Base-by-base conservation (phyloP, 2,329 filamentous ascomycete genomes). In the Colletotrichum lentis region DNA sequence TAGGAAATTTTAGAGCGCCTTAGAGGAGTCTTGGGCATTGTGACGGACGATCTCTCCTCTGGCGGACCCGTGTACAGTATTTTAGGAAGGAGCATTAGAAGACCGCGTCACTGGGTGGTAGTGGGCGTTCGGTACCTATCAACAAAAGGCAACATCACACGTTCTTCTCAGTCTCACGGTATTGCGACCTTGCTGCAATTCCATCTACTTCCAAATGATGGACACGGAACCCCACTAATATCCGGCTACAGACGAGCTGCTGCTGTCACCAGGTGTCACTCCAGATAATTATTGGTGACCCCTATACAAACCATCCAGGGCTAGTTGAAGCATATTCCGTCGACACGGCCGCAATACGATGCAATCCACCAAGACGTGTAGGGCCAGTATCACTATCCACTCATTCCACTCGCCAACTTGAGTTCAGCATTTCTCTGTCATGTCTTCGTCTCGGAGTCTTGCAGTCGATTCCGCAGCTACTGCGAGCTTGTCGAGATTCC, bases 41-140 rank as follows among this genome's bases (percentile, higher is more conserved):
- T 77, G 78, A 81, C 79, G 79, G 80, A 83, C 79, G 78, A 83
- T 85, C 82, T 83, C 84, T 84, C 81, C 83, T 84, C 83, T 78
- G 76, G 79, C 80, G 78, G 80, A 77, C 76, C 77, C 79, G 74
- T 85, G 82, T 85, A 85, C 79, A 83, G 79, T 84, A 84, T 77
- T 78, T 76, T 37, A 74, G 78, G 77, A 74, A 78, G 78, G 78
- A 80, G 79, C 79, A 81, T 81, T 83, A 83, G 80, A 68, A 59
- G 62, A 83, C 80, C 77, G 78, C 67, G 61, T 69, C 62, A 62
- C 44, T 50, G 63, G 52, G 50, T 62, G 63, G 49, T 61, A 44
- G 63, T 62, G 63, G 67, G 67, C 67, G 63, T 69, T 69, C 58
- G 63, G 58, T 68, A 56, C 24, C 44, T 65, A 55, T 41, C 62